Conservation (phyloP, 2,329 filamentous ascomycete genomes). For the Ophiosphaerella korrae region DNA sequence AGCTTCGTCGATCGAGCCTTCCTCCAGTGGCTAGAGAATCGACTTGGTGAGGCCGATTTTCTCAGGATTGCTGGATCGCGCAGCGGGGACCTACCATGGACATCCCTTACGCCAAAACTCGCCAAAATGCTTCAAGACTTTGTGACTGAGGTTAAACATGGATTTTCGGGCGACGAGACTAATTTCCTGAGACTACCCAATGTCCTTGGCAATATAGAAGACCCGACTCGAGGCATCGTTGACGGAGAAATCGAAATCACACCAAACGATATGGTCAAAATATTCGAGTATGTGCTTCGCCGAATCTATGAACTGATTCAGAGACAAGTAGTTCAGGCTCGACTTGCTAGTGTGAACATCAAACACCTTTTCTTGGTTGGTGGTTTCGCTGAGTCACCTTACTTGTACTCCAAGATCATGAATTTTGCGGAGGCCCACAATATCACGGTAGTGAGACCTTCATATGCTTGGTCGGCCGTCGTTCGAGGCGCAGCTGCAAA, state of each 20-base stretch:
- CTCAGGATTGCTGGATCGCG: conserved; percentile 15
- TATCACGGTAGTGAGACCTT: conserved; percentile 13
- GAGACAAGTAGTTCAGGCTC: conserved; percentile 7
- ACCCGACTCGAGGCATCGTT: conserved; percentile 12
- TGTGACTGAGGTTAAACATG: conserved; percentile 11
- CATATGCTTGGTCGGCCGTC: conserved; percentile 12
- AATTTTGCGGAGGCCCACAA: background rate
- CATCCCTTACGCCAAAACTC: conserved; percentile 10
- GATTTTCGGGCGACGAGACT: conserved; percentile 16
- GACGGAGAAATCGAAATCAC: conserved; percentile 22
- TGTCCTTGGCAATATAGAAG: conserved; percentile 12
- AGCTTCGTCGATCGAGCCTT: conserved; percentile 26
- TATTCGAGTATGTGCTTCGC: conserved; percentile 12
- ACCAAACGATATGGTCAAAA: conserved; percentile 10
- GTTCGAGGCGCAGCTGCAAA: no score
- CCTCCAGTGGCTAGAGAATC: conserved; percentile 17
- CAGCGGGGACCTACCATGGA: conserved; percentile 6
- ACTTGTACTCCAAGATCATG: conserved; percentile 15
- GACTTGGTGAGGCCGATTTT: conserved; percentile 19
- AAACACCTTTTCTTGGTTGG: conserved; percentile 25
- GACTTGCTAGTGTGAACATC: background rate
- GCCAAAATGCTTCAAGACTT: conserved; percentile 23
- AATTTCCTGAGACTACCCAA: conserved; percentile 12
- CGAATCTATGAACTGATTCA: conserved; percentile 6
- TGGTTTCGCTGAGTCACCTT: conserved; percentile 25